Evolutionary conservation across 2,329 filamentous ascomycete species (phyloP).

Genomic region (Fusarium transvaalense): DNA sequence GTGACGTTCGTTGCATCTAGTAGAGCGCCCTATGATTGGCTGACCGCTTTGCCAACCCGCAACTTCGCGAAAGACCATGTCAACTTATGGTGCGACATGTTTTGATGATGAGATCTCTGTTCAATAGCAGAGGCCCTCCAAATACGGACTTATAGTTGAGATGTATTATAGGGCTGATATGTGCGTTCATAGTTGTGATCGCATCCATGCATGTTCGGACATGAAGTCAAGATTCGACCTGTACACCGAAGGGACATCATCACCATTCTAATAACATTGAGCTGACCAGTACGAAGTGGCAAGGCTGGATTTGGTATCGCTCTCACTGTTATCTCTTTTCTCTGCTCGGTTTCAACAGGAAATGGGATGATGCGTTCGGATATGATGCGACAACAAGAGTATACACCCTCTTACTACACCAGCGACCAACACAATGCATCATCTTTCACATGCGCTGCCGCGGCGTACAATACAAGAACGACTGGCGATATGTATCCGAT

Average conservation of each 20-base stretch:
- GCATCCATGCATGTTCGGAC: slow-evolving; percentile 3
- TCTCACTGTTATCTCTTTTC: slow-evolving; percentile 23
- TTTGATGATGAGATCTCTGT: neutral
- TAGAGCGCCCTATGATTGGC: slow-evolving; percentile 37
- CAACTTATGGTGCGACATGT: neutral
- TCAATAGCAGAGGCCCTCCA: neutral
- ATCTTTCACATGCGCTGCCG: slow-evolving; percentile 21
- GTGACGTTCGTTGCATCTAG: slow-evolving; percentile 24
- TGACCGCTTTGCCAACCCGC: slow-evolving; percentile 12
- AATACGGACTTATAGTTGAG: slow-evolving; percentile 1
- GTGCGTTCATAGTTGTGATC: neutral
- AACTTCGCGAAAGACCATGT: slow-evolving; percentile 5
- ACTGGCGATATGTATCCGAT: slow-evolving; percentile 4
- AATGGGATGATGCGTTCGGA: slow-evolving; percentile 7
- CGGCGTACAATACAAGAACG: slow-evolving; percentile 11
- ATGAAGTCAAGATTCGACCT: slow-evolving; percentile 13
- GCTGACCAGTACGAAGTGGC: slow-evolving; percentile 7
- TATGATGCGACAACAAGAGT: slow-evolving; percentile 4
- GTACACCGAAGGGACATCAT: slow-evolving; percentile 7
- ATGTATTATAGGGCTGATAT: slow-evolving; percentile 10
- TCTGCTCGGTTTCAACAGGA: slow-evolving; percentile 9
- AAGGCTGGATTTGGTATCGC: slow-evolving; percentile 9
- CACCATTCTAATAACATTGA: slow-evolving; percentile 25
- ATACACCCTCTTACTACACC: slow-evolving; percentile 27
- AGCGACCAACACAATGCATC: slow-evolving; percentile 28